Conservation (phyloP, 352 stramenopile genomes). For the Pythium aquatile region DNA sequence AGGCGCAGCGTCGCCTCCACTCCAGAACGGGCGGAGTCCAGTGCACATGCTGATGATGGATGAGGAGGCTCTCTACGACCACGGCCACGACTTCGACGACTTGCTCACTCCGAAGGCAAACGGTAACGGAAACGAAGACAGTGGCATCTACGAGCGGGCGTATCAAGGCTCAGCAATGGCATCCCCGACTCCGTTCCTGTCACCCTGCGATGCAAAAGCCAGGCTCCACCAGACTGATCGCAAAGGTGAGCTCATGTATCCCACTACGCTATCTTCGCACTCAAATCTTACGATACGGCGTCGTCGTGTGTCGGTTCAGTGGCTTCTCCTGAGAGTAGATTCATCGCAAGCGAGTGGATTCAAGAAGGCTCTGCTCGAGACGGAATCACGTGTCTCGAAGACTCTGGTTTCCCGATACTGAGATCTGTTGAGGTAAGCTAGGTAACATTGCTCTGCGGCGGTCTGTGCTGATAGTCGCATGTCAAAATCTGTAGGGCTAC, state of each 20-base stretch:
- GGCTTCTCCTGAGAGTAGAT: not conserved
- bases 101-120: constrained; percentile 10
- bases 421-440: not conserved
- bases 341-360: not conserved
- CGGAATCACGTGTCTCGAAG: not conserved
- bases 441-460: not conserved
- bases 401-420: not conserved
- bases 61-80: not conserved
- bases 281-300: not conserved
- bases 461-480: too few species aligned
- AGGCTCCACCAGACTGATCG: not conserved
- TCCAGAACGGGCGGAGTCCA: not conserved
- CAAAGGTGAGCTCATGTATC: not conserved
- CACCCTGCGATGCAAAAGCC: constrained; percentile 19
- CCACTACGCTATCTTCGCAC: too few species aligned
- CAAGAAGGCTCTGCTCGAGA: not conserved
- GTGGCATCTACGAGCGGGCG: not conserved
- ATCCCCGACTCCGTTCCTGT: constrained; percentile 17
- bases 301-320: not conserved
- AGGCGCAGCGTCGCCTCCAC: constrained; percentile 3
- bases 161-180: not conserved
- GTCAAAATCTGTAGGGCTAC: not conserved
- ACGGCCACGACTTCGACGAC: constrained; percentile 6
- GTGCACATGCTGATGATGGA: constrained; percentile 3
- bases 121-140: not conserved